Evolutionary conservation across 2,329 filamentous ascomycete species (phyloP).

Genomic region (Colletotrichum echinochloae): DNA sequence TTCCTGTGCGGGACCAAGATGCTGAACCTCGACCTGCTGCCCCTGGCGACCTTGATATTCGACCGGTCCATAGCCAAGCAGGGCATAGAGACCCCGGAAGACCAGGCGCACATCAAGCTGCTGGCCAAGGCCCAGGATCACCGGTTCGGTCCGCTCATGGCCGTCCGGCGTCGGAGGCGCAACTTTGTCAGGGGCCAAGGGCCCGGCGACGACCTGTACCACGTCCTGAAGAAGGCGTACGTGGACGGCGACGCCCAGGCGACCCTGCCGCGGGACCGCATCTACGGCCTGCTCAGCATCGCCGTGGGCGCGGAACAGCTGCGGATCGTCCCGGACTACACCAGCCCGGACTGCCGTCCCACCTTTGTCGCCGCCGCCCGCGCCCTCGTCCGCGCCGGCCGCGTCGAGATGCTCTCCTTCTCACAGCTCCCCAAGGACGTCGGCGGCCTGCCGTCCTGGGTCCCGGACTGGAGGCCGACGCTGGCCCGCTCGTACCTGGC

Average conservation of each 20-base stretch:
- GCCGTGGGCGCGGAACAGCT: constrained; percentile 20
- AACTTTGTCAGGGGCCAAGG: constrained; percentile 38
- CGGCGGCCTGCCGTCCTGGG: constrained; percentile 50
- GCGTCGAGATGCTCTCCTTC: constrained; percentile 28
- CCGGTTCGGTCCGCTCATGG: background rate
- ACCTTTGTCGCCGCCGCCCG: constrained; percentile 23
- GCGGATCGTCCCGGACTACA: constrained; percentile 27
- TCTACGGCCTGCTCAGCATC: constrained; percentile 45
- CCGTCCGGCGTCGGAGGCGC: constrained; percentile 11
- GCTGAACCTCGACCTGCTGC: constrained; percentile 47
- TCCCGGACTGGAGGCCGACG: constrained; percentile 51
- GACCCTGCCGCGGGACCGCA: constrained; percentile 42
- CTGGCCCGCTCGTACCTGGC: constrained; percentile 17
- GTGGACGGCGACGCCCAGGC: constrained; percentile 36
- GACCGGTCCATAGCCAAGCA: constrained; percentile 30
- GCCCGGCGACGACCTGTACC: constrained; percentile 40
- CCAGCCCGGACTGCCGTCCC: constrained; percentile 2
- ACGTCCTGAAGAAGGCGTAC: constrained; percentile 42
- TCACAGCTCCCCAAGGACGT: constrained; percentile 35
- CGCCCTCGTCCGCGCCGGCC: constrained; percentile 24
- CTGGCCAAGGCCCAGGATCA: constrained; percentile 8
- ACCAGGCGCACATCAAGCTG: background rate
- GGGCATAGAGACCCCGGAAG: background rate
- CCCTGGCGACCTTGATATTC: constrained; percentile 39
- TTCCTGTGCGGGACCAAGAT: constrained; percentile 46